These are phyloP conservation scores for Suhomyces choctaworum DNA, from an alignment of 1,139 yeast species.

Conservation along the genomic window DNA sequence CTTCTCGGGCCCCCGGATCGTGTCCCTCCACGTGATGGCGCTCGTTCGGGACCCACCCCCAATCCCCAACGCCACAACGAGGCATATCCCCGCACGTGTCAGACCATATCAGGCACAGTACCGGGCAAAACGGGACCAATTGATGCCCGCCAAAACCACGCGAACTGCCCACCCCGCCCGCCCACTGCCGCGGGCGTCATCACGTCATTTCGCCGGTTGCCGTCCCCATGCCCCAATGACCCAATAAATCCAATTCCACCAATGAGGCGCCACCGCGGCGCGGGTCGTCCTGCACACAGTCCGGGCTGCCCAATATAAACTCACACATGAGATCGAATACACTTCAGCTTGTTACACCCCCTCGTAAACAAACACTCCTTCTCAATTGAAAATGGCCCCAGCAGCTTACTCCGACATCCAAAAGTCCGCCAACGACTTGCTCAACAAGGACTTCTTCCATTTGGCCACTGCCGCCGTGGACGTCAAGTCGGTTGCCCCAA, in stretches of 20 bases:
- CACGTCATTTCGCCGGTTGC: not conserved
- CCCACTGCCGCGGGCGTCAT: not conserved
- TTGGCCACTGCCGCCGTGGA: slow-evolving; percentile 83
- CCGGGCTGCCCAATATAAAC: slow-evolving; percentile 8
- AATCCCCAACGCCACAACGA: slow-evolving; percentile 5
- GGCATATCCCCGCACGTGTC: slow-evolving; percentile 4
- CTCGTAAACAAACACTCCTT: slow-evolving; percentile 7
- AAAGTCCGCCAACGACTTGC: slow-evolving; percentile 85
- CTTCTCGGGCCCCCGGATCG: not conserved
- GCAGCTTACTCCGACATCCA: slow-evolving; percentile 88
- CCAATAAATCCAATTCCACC: slow-evolving; percentile 10
- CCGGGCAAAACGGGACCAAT: not conserved
- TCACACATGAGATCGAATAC: slow-evolving; percentile 3
- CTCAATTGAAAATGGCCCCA: slow-evolving; percentile 44
- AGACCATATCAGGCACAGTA: not conserved
- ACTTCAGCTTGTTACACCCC: slow-evolving; percentile 5
- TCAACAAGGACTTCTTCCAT: slow-evolving; percentile 93
- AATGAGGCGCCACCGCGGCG: slow-evolving; percentile 12
- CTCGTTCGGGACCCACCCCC: not conserved
- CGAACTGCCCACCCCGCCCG: slow-evolving; percentile 1
- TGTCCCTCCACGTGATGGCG: slow-evolving; percentile 4
- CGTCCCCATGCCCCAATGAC: slow-evolving; percentile 2
- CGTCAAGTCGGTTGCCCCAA: slow-evolving; percentile 91
- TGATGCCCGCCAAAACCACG: not conserved
- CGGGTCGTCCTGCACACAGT: slow-evolving; percentile 9